A percentile compares a stretch with the other conserved stretches of the same genome.
Evolutionary conservation across 1,284 basidiomycete genomes (phyloP).

Genomic region (Austroboletus novae-zelandiae): DNA sequence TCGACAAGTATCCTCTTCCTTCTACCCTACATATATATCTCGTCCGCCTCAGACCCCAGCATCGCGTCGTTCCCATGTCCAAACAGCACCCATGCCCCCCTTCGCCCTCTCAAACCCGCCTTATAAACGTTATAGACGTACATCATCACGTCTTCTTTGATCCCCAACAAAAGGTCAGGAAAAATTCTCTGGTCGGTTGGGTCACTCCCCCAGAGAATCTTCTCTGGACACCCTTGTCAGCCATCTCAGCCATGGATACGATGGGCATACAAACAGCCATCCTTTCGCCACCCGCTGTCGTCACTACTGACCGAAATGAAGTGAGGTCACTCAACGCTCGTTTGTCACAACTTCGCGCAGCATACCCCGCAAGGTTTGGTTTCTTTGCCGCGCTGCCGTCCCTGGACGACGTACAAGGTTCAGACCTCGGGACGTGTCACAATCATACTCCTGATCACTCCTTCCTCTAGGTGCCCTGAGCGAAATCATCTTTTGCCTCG

Average conservation of each 20-base stretch:
- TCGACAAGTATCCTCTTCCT: constrained; percentile 7
- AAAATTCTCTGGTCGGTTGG: constrained; percentile 53
- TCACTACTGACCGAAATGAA: constrained; percentile 40
- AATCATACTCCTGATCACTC: constrained; percentile 5
- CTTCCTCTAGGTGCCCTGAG: constrained; percentile 43
- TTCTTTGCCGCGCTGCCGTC: constrained; percentile 66
- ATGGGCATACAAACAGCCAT: constrained; percentile 56
- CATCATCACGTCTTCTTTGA: constrained; percentile 71
- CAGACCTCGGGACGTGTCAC: constrained; percentile 2
- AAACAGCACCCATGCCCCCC: constrained; percentile 3
- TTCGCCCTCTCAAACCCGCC: not conserved
- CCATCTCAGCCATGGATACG: constrained; percentile 57
- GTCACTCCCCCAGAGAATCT: constrained; percentile 57
- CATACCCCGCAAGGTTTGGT: constrained; percentile 55
- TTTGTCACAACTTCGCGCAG: constrained; percentile 45
- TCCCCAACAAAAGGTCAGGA: constrained; percentile 43
- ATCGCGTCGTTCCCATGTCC: constrained; percentile 13
- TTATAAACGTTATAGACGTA: constrained; percentile 51
- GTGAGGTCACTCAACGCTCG: constrained; percentile 48
- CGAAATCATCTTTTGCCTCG: constrained; percentile 59
- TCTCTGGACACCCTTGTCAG: constrained; percentile 60
- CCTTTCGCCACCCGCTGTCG: constrained; percentile 63
- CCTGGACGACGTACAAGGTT: constrained; percentile 58
- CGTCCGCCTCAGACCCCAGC: not conserved
- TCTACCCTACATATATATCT: constrained; percentile 1